A percentile compares a stretch with the other conserved stretches of the same genome.
Conservation (phyloP, 768 basidiomycete species). For the Rhodotorula sphaerocarpa region DNA sequence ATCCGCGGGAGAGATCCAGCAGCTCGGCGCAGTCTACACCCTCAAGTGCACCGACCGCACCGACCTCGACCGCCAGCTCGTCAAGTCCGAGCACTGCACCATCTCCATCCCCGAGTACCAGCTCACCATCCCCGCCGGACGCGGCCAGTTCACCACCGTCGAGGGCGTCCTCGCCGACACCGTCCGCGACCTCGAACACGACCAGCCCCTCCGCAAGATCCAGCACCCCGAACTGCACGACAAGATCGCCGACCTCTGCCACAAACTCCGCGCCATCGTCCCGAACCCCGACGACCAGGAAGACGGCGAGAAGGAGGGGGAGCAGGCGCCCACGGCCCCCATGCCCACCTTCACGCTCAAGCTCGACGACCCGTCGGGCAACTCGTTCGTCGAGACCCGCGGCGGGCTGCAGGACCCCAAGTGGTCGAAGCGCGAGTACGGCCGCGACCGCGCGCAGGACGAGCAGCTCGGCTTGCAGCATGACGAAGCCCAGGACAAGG, state of each 20-base stretch:
- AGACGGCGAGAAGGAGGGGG: slow-evolving; percentile 42
- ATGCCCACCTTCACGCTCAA: slow-evolving; percentile 69
- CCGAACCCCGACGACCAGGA: slow-evolving; percentile 55
- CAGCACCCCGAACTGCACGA: slow-evolving; percentile 63
- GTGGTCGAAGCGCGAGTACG: slow-evolving; percentile 80
- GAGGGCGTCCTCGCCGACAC: slow-evolving; percentile 85
- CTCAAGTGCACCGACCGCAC: slow-evolving; percentile 61
- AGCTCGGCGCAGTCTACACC: slow-evolving; percentile 77
- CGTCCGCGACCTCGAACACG: slow-evolving; percentile 64
- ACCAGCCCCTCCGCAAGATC: slow-evolving; percentile 66
- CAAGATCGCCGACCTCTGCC: slow-evolving; percentile 69
- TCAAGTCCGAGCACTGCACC: slow-evolving; percentile 75
- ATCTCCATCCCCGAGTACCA: slow-evolving; percentile 78
- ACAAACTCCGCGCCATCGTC: slow-evolving; percentile 57
- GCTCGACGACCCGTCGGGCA: slow-evolving; percentile 87
- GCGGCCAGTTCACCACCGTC: slow-evolving; percentile 91
- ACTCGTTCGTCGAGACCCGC: slow-evolving; percentile 86
- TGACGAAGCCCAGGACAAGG: slow-evolving; percentile 40
- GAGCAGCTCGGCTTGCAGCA: slow-evolving; percentile 64
- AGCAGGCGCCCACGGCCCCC: slow-evolving; percentile 43
- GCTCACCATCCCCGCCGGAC: slow-evolving; percentile 73
- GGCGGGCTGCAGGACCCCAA: slow-evolving; percentile 76
- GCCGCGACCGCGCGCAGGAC: slow-evolving; percentile 71
- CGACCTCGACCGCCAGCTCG: slow-evolving; percentile 86
- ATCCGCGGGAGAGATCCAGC: slow-evolving; percentile 73